These are phyloP conservation scores for Fusarium subtropicale DNA, from an alignment of 2,329 filamentous ascomycete species.

Conservation along the genomic window DNA sequence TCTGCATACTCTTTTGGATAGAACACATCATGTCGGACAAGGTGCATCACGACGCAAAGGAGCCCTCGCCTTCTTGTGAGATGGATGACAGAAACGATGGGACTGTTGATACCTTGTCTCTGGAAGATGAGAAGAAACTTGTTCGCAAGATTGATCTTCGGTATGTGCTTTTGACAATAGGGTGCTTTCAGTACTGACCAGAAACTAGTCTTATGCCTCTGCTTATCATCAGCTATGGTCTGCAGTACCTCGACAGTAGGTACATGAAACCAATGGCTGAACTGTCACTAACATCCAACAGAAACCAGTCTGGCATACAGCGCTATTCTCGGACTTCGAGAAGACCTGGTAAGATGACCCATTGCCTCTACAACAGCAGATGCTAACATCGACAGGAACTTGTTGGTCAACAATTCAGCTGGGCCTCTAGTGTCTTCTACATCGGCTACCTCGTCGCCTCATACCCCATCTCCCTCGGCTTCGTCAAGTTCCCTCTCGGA, in stretches of 20 bases:
- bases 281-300: background rate
- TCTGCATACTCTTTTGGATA: background rate
- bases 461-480: constrained; percentile 18
- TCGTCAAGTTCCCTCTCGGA: constrained; percentile 20
- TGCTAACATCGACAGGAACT: background rate
- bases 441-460: constrained; percentile 24
- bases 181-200: background rate
- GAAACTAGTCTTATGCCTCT: constrained; percentile 4
- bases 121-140: constrained; percentile 16
- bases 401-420: constrained; percentile 17
- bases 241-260: constrained; percentile 21
- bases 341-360: background rate
- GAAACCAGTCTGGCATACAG: constrained; percentile 25
- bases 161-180: background rate
- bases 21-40: background rate
- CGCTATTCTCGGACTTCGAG: constrained; percentile 10
- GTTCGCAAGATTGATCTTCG: constrained; percentile 20
- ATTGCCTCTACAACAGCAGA: fast-evolving
- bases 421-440: constrained; percentile 20
- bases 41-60: constrained; percentile 5
- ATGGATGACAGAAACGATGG: background rate
- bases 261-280: fast-evolving
- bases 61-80: background rate
- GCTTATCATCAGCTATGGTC: constrained; percentile 14
- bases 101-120: constrained; percentile 5